These are phyloP conservation scores for Cladosporium cucumerinum DNA, from an alignment of 2,329 filamentous ascomycete species.

Conservation along the genomic window DNA sequence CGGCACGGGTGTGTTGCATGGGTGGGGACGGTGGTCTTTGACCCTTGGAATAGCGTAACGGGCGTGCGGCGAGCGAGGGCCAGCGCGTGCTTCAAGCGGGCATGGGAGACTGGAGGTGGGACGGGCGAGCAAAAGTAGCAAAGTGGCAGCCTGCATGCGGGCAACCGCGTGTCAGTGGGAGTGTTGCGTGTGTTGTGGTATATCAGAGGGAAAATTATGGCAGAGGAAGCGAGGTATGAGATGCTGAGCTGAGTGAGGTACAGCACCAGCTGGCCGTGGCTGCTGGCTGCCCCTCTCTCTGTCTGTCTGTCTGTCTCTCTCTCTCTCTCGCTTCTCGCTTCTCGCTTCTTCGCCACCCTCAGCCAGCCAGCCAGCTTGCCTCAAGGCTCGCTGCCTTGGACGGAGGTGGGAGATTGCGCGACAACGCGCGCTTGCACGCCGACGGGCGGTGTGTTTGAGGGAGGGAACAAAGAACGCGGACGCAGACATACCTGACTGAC, in stretches of 20 bases:
- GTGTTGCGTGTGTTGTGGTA: background rate
- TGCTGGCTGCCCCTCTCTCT: no score
- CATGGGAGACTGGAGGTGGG: constrained; percentile 6
- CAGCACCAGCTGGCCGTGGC: background rate
- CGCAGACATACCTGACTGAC: constrained; percentile 4
- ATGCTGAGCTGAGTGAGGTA: background rate
- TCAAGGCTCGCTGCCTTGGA: background rate
- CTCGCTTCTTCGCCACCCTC: background rate
- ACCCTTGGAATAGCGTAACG: constrained; percentile 15
- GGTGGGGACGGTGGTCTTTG: constrained; percentile 1
- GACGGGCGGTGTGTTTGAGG: constrained; percentile 3
- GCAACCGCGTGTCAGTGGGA: constrained; percentile 3
- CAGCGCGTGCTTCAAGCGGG: constrained; percentile 10
- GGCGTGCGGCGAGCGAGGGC: constrained; percentile 5
- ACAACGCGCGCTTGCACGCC: background rate
- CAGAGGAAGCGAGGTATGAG: background rate
- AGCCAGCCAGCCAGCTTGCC: background rate
- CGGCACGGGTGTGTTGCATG: constrained; percentile 15
- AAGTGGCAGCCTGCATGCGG: constrained; percentile 6
- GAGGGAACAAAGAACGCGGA: constrained; percentile 7
- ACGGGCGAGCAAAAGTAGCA: background rate
- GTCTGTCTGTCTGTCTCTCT: no score
- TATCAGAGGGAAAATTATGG: background rate
- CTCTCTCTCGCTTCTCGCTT: background rate
- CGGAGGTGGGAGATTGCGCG: background rate